Conservation (phyloP, 805 yeast genomes). For the Babjeviella inositovora region DNA sequence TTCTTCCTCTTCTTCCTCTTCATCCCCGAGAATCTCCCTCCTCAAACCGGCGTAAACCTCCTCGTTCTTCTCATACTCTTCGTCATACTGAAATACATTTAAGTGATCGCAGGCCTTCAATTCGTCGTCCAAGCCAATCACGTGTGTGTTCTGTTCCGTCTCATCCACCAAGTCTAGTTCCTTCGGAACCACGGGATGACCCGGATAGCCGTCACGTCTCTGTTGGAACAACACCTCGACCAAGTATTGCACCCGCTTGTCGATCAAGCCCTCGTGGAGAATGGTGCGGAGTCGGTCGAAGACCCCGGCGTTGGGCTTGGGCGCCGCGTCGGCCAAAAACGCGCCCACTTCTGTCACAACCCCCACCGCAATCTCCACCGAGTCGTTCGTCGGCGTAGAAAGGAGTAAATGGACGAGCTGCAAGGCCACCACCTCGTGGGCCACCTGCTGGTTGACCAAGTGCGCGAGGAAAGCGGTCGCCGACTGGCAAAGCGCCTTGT, state of each 20-base stretch:
- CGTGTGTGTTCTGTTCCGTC: conserved; percentile 42
- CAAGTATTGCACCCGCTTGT: conserved; percentile 21
- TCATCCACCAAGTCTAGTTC: conserved; percentile 49
- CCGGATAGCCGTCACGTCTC: conserved; percentile 25
- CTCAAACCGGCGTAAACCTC: conserved; percentile 22
- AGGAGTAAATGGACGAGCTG: conserved; percentile 33
- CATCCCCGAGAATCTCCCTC: conserved; percentile 27
- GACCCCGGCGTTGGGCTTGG: conserved; percentile 24
- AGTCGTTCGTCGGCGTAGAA: conserved; percentile 30
- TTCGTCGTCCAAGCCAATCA: conserved; percentile 34
- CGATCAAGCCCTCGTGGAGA: conserved; percentile 33
- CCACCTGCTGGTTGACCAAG: conserved; percentile 45
- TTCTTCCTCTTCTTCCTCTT: conserved; percentile 5
- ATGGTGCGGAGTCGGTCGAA: conserved; percentile 45
- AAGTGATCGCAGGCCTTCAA: conserved; percentile 26
- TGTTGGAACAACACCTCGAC: conserved; percentile 35
- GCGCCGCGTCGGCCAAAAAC: conserved; percentile 21
- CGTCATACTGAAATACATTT: conserved; percentile 34
- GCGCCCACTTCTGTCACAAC: conserved; percentile 38
- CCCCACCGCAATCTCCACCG: conserved; percentile 35
- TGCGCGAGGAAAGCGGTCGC: conserved; percentile 38
- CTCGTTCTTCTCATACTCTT: conserved; percentile 32
- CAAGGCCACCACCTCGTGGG: conserved; percentile 33
- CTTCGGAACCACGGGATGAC: conserved; percentile 18
- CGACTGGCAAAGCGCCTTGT: conserved; percentile 23